A percentile compares a stretch with the other conserved stretches of the same genome.
These are phyloP conservation scores for Saraca asoca DNA, from an alignment of 331 rosid genomes.

Conservation along the genomic window DNA sequence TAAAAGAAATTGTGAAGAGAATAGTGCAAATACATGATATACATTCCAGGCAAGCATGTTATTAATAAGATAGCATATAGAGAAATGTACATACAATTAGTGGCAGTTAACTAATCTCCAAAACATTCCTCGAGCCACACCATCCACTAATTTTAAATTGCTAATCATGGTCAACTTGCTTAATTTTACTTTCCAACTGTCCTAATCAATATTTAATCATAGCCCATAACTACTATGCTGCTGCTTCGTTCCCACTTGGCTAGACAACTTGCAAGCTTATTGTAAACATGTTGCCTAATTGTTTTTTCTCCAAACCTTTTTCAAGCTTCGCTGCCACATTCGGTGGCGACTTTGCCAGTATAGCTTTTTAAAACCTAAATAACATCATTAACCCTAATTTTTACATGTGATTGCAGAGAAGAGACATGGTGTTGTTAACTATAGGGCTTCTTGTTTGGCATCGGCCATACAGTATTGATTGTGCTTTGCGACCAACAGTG, in stretches of 20 bases:
- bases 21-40: too few relatives aligned
- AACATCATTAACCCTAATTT: conserved; percentile 38
- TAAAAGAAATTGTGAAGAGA: too few relatives aligned
- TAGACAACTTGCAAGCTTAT: conserved; percentile 51
- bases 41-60: too few relatives aligned
- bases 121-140: conserved; percentile 66
- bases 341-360: not conserved
- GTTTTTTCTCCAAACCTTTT: conserved; percentile 34
- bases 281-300: conserved; percentile 55
- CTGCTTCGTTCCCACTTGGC: conserved; percentile 42
- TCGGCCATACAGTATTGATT: conserved; percentile 59
- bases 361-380: conserved; percentile 28
- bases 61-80: too few relatives aligned
- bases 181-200: conserved; percentile 46
- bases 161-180: conserved; percentile 36
- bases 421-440: conserved; percentile 47
- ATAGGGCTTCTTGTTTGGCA: conserved; percentile 55
- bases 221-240: conserved; percentile 35
- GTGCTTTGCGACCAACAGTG: conserved; percentile 42
- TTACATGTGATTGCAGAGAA: conserved; percentile 50
- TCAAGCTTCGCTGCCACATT: conserved; percentile 36
- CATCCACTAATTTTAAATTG: conserved; percentile 17
- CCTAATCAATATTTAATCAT: conserved; percentile 41
- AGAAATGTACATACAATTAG: not conserved
- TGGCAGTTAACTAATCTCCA: conserved; percentile 26